Conservation (phyloP, 257 asterid genomes). For the Solanum bulbocastanum region DNA sequence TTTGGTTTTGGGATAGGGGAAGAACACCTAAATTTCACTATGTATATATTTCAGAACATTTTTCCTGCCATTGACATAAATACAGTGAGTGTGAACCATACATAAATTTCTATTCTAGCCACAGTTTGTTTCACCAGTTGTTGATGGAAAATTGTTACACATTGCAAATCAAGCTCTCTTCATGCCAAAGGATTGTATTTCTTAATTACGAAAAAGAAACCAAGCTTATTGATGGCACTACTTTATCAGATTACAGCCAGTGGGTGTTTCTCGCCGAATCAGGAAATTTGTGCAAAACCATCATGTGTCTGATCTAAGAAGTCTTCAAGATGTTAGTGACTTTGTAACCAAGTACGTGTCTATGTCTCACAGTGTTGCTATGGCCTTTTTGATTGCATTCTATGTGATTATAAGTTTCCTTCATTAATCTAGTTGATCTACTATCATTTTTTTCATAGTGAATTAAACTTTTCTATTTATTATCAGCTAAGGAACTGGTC, state of each 20-base stretch:
- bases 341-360: slow-evolving; percentile 63
- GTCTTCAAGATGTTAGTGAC: slow-evolving; percentile 56
- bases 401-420: neutral
- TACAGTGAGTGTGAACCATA: slow-evolving; percentile 50
- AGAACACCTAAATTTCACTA: slow-evolving; percentile 80
- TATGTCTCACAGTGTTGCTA: neutral
- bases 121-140: neutral
- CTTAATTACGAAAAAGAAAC: slow-evolving; percentile 88
- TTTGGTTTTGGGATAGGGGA: slow-evolving; percentile 95
- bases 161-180: slow-evolving; percentile 77
- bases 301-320: slow-evolving; percentile 75
- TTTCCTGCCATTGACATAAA: slow-evolving; percentile 50
- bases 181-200: slow-evolving; percentile 90
- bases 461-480: too few relatives aligned
- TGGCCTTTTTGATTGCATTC: neutral
- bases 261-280: slow-evolving; percentile 83
- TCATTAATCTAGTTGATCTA: too few relatives aligned
- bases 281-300: slow-evolving; percentile 89
- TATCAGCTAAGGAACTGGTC: neutral
- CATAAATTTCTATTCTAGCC: neutral
- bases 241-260: slow-evolving; percentile 85
- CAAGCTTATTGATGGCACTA: slow-evolving; percentile 72
- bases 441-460: too few relatives aligned
- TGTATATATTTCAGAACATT: slow-evolving; percentile 86
- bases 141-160: neutral